A percentile compares a stretch with the other conserved stretches of the same genome.
These are phyloP conservation scores for Parsonsia alboflavescens DNA, from an alignment of 257 asterid species.

Conservation along the genomic window DNA sequence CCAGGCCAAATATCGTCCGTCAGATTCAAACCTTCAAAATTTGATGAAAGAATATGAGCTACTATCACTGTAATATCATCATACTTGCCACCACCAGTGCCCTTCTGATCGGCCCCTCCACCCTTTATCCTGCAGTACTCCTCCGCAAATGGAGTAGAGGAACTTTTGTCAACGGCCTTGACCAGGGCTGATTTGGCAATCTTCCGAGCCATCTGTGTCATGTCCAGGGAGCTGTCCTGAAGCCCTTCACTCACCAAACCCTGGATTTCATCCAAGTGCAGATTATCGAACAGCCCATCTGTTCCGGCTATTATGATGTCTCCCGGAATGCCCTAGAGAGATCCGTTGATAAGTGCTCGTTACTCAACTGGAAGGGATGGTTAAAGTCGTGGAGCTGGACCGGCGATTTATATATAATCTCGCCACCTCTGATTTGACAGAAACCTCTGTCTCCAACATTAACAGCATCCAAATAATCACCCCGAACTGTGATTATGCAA, in stretches of 20 bases:
- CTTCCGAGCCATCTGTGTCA: not conserved
- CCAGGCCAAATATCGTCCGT: not conserved
- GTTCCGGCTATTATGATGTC: conserved; percentile 35
- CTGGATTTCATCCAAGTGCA: conserved; percentile 22
- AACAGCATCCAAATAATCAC: conserved; percentile 26
- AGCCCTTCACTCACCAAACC: not conserved
- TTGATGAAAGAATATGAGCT: conserved; percentile 12
- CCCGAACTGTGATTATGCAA: conserved; percentile 24
- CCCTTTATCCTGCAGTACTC: conserved; percentile 15
- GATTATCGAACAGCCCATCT: conserved; percentile 49
- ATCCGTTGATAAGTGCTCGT: accelerated
- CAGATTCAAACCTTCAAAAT: not conserved
- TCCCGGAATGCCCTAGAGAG: conserved; percentile 22
- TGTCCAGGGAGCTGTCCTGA: not conserved
- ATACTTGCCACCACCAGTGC: conserved; percentile 32
- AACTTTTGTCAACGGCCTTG: not conserved
- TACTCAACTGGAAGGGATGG: conserved; percentile 34
- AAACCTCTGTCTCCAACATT: conserved; percentile 46
- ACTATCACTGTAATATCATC: conserved; percentile 51
- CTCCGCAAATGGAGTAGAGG: conserved; percentile 23
- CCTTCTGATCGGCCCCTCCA: conserved; percentile 17
- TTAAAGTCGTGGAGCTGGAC: conserved; percentile 28
- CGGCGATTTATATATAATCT: conserved; percentile 19
- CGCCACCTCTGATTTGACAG: conserved; percentile 24
- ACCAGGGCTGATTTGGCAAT: not conserved